Conservation (phyloP, 1,139 yeast genomes). For the Pichia sp. region DNA sequence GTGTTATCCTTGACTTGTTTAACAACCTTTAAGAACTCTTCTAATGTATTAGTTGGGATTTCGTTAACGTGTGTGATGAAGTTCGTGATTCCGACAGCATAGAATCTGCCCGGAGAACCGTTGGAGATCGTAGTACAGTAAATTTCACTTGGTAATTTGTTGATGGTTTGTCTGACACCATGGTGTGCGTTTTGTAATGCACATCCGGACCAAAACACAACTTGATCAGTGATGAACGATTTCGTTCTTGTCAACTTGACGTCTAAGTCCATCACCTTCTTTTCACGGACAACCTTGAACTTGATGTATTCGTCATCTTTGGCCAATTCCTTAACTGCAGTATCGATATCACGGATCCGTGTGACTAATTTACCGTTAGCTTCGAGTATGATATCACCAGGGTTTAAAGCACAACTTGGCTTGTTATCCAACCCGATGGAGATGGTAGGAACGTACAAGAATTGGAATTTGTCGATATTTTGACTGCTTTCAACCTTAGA, state of each 20-base stretch:
- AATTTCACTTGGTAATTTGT: slow-evolving; percentile 75
- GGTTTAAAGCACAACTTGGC: slow-evolving; percentile 38
- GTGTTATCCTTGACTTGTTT: slow-evolving; percentile 64
- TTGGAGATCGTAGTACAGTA: slow-evolving; percentile 70
- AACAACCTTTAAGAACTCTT: slow-evolving; percentile 61
- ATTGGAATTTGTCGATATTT: slow-evolving; percentile 63
- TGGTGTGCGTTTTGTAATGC: slow-evolving; percentile 66
- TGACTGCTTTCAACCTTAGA: slow-evolving; percentile 56
- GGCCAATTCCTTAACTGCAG: slow-evolving; percentile 37
- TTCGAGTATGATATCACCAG: slow-evolving; percentile 72
- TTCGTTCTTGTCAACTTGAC: slow-evolving; percentile 65
- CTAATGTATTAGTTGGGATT: slow-evolving; percentile 64
- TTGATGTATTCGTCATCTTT: slow-evolving; percentile 32
- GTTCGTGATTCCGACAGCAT: slow-evolving; percentile 75
- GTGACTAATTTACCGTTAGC: slow-evolving; percentile 65
- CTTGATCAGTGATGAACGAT: slow-evolving; percentile 59
- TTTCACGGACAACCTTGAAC: slow-evolving; percentile 66
- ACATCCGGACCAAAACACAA: slow-evolving; percentile 83
- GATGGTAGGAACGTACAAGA: slow-evolving; percentile 69
- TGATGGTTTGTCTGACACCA: slow-evolving; percentile 74
- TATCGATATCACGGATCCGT: slow-evolving; percentile 35
- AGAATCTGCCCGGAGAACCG: slow-evolving; percentile 87
- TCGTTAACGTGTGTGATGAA: slow-evolving; percentile 91
- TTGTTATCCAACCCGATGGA: slow-evolving; percentile 33
- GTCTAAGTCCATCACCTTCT: slow-evolving; percentile 49